Evolutionary conservation across 495 filamentous ascomycete species (phyloP), one percentile per base, ranked within the genome.

Genomic region (Penicillium simplicissimum): DNA sequence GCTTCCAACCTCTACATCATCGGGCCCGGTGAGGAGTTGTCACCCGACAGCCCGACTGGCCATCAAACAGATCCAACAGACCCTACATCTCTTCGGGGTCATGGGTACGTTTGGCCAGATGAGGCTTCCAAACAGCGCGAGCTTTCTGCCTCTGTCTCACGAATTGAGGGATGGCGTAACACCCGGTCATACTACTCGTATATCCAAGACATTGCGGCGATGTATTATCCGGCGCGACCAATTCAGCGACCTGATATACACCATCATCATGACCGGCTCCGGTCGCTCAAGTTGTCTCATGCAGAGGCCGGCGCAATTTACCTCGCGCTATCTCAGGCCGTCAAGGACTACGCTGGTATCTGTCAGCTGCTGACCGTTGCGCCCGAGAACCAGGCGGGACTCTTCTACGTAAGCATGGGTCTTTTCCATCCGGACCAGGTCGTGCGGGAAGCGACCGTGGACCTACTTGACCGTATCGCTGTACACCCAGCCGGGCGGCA

Each of bases 151-250:
- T 96, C 94, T 33, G 91, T 96, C 35, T 89, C 88, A 57, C 81
- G 95, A 43, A 96, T 99, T 47, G 96, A 98, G 71, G 95, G 93
- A 40, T 99, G 95, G 95, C 83, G 96, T 57, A 92, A 89, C 55
- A 98, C 95, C 2, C 82, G 95, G 61, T 96, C 90, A 64, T 99
- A 98, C 69, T 96, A 96, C 74, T 91, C 88, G 43, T 97, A 92
- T 72, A 93, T 96, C 63, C 92, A 96, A 77, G 95, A 89, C 63
- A 81, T 86, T 6, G 85, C 84, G 4, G 71, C 73, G 3, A 80
- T 80, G 69, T 78, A 76, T 52, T 79, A 68, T 57, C 71, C 67
- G n/a, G 74, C 88, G 21, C 84, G 89, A 28, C 92, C 93, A 3
- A 85, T 97, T 54, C 90, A 93, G 61, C 83, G 85, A 19, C 81